Evolutionary conservation across 257 asterid species (phyloP), one percentile per base, ranked within the genome.

Genomic region (Nemophila menziesii): DNA sequence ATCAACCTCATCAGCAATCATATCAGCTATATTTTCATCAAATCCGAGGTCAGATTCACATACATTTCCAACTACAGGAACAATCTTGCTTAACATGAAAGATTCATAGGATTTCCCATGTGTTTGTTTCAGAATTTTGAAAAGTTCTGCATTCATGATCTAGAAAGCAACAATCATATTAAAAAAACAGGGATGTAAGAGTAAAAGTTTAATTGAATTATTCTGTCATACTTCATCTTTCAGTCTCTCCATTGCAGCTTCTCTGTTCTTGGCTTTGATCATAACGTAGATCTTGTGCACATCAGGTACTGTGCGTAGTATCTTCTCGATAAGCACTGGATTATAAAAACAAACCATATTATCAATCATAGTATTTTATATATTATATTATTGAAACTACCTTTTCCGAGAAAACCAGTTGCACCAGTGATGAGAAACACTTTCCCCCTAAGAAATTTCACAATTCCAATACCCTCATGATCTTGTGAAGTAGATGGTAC

Each of bases 391-490:
- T 42, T 3, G 36, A 7, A 29, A 10, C 8, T 43, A 70, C 92
- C 92, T 79, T 79, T 83, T 11, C 78, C 92, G 11, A 83, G 60
- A 8, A 79, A 79, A 8, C 89, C 89, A 0, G 92, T 83, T 0
- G 77, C 85, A 22, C 94, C 92, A 0, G 92, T 83, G 2, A 83
- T 38, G 26, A 83, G 56, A 46, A 77, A 61, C 11, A 61, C 72
- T 36, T 71, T 83, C 19, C 74, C 89, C 18, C 55, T 29, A 4
- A 72, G 71, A 52, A 79, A 76, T 0, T 48, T 39, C 24, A 60
- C 44, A 17, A 83, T 79, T 23, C 92, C 92, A 5, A 83, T 67
- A 9, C 89, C 85, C 6, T 33, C 29, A 2, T 43, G 54, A 2
- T 14, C 3, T 41, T n/a, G 13, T n/a, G n/a, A n/a, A n/a, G n/a